Conservation (phyloP, 495 filamentous ascomycete genomes). For the Collariella sp. region DNA sequence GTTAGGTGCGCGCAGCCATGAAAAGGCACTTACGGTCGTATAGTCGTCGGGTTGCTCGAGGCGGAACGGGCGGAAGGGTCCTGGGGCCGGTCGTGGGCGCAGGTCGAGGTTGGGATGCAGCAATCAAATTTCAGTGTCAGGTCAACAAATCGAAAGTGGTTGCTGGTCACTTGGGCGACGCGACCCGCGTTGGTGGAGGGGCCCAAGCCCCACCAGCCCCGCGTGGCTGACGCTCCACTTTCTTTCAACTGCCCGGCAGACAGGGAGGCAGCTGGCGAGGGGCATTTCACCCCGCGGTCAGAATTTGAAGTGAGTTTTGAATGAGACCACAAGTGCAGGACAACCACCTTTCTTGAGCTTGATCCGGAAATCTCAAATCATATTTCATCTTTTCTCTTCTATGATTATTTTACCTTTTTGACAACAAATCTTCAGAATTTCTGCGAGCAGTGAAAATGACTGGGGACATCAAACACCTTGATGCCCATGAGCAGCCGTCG, state of each 20-base stretch:
- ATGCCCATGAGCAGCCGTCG: slow-evolving; percentile 64
- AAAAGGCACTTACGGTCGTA: slow-evolving; percentile 11
- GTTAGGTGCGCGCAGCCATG: slow-evolving; percentile 7
- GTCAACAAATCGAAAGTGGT: slow-evolving; percentile 20
- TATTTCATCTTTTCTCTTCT: no score
- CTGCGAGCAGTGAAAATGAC: slow-evolving; percentile 21
- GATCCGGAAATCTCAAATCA: no score
- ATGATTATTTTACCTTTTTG: no score
- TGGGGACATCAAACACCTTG: slow-evolving; percentile 42
- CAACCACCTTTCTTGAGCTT: no score
- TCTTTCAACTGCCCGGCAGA: neutral
- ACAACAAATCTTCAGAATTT: no score
- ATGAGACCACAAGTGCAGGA: no score
- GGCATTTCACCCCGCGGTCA: neutral
- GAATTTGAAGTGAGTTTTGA: no score
- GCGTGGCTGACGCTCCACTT: slow-evolving; percentile 4
- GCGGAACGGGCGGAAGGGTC: neutral
- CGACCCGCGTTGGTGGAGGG: slow-evolving; percentile 18
- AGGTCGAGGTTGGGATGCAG: slow-evolving; percentile 6
- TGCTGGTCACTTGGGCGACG: slow-evolving; percentile 13
- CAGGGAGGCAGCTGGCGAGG: neutral
- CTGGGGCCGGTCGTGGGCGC: neutral
- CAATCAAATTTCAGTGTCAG: slow-evolving; percentile 22
- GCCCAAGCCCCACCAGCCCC: slow-evolving; percentile 6
- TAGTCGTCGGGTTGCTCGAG: neutral